Percentiles rank a stretch among this genome's conserved stretches.
These are phyloP conservation scores for Plasmodium gaboni DNA, from an alignment of 169 alveolate species.

Conservation along the genomic window DNA sequence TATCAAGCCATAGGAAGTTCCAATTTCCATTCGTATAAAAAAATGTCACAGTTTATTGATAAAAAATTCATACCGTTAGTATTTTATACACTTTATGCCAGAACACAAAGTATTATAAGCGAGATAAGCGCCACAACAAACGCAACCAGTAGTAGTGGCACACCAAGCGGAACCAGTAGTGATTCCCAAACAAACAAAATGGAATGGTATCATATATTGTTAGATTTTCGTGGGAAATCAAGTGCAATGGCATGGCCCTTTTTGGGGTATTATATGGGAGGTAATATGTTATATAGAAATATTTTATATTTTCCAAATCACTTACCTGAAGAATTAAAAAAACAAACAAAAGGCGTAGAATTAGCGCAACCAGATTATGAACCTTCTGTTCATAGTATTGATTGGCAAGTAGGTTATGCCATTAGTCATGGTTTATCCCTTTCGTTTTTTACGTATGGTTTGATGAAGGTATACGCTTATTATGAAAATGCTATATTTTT, in stretches of 20 bases:
- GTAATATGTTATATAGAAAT: constrained; percentile 12
- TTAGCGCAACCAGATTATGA: not conserved
- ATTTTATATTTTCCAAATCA: constrained; percentile 28
- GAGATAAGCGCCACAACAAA: too few relatives aligned
- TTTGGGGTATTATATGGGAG: constrained; percentile 6
- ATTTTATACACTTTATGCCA: not conserved
- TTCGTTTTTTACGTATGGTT: constrained; percentile 1
- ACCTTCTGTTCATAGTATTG: constrained; percentile 10
- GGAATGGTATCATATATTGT: not conserved
- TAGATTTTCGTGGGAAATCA: not conserved
- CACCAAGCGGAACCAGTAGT: too few relatives aligned
- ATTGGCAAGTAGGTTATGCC: not conserved
- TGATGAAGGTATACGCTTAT: constrained; percentile 23
- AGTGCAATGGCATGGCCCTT: not conserved
- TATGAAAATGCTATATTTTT: constrained; percentile 25
- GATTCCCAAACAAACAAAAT: too few relatives aligned
- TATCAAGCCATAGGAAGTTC: constrained; percentile 51
- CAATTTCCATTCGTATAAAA: constrained; percentile 19
- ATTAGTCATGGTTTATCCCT: constrained; percentile 19
- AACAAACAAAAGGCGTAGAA: constrained; percentile 20
- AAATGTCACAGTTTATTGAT: constrained; percentile 37
- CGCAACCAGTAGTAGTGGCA: too few relatives aligned
- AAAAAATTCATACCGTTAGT: constrained; percentile 25
- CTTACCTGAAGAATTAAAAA: constrained; percentile 18
- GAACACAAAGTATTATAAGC: too few relatives aligned